These are phyloP conservation scores for Aspergillus piperis DNA, from an alignment of 2,329 filamentous ascomycete species.

Conservation along the genomic window DNA sequence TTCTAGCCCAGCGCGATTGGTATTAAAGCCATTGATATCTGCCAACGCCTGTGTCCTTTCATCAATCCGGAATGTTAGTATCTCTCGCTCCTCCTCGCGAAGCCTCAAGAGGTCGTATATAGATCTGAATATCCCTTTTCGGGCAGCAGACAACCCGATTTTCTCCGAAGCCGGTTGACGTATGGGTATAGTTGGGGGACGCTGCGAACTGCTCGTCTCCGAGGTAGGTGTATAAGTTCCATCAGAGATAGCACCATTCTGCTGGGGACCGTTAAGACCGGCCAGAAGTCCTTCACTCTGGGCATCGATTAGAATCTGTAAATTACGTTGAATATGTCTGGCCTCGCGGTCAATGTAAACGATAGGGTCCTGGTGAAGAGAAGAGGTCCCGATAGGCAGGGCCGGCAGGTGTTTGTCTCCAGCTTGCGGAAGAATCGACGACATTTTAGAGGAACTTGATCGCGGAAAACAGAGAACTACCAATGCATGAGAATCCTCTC, in stretches of 20 bases:
- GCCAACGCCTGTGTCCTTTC: constrained; percentile 50
- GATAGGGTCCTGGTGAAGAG: constrained; percentile 45
- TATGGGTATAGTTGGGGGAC: constrained; percentile 40
- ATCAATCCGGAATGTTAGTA: constrained; percentile 50
- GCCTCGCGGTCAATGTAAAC: constrained; percentile 56
- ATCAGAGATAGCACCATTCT: constrained; percentile 49
- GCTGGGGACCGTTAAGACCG: constrained; percentile 44
- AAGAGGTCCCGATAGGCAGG: constrained; percentile 33
- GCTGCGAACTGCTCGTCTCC: constrained; percentile 29
- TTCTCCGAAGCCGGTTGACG: constrained; percentile 47
- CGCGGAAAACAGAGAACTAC: background rate
- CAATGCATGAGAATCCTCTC: background rate
- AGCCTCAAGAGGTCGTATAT: constrained; percentile 59
- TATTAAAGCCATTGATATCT: constrained; percentile 54
- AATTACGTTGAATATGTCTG: constrained; percentile 56
- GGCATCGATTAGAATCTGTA: constrained; percentile 62
- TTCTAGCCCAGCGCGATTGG: constrained; percentile 53
- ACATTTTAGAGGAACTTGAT: constrained; percentile 28
- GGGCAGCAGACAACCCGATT: constrained; percentile 55
- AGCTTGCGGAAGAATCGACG: constrained; percentile 29
- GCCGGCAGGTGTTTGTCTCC: constrained; percentile 28
- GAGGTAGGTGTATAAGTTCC: constrained; percentile 46
- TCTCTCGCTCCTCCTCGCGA: constrained; percentile 57
- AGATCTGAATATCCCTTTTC: constrained; percentile 58
- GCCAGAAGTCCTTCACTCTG: constrained; percentile 60